Evolutionary conservation across 2,329 filamentous ascomycete genomes (phyloP).

Genomic region (Sordariomycetes sp.): DNA sequence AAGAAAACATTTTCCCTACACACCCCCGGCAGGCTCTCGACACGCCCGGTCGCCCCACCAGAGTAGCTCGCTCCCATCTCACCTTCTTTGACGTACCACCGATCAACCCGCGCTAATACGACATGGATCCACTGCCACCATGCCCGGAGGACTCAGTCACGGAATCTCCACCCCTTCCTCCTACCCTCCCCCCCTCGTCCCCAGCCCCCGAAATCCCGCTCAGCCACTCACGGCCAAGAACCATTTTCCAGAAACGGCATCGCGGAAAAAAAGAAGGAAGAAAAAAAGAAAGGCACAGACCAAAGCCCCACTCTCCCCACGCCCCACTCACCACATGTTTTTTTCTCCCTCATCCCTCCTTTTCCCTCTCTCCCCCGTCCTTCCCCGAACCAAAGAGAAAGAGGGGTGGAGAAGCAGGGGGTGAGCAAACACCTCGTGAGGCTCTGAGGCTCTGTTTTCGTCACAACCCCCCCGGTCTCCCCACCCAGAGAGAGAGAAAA

Average conservation of each 20-base stretch:
- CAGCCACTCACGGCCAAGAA: neutral
- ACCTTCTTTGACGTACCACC: neutral
- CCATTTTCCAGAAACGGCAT: neutral
- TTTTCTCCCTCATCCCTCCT: neutral
- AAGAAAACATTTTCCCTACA: neutral
- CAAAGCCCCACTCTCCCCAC: neutral
- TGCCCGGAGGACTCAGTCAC: neutral
- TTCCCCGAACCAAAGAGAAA: neutral
- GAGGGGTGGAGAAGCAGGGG: too few relatives aligned
- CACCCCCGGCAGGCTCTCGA: neutral
- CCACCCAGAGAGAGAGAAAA: too few relatives aligned
- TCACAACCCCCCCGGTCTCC: neutral
- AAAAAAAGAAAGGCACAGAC: neutral
- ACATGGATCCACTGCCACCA: neutral
- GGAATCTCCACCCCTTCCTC: neutral
- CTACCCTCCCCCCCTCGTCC: neutral
- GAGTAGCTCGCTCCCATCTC: neutral
- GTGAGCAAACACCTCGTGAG: neutral
- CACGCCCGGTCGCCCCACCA: neutral
- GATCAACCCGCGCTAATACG: neutral
- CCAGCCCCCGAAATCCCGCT: neutral
- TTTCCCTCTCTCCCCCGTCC: neutral
- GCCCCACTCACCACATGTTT: neutral
- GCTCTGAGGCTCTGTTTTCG: neutral
- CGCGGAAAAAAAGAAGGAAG: neutral